These are phyloP conservation scores for Athelia sp. DNA, from an alignment of 1,284 basidiomycete genomes.

Conservation along the genomic window DNA sequence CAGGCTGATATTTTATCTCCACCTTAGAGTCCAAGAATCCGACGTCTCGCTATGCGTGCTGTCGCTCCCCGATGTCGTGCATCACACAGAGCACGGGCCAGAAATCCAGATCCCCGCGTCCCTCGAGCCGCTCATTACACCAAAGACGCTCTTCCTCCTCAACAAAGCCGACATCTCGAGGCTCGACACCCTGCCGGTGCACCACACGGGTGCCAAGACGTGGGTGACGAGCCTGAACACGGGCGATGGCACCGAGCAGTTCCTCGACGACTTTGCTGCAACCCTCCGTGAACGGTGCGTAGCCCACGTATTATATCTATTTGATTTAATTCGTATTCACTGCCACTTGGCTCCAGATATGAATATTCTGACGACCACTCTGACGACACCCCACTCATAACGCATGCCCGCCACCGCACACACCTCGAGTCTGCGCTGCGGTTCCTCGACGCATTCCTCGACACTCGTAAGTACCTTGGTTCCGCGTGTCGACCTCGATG, in stretches of 20 bases:
- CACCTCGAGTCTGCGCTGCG: conserved; percentile 64
- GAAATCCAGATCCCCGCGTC: conserved; percentile 31
- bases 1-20: too few relatives aligned
- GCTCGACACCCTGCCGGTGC: conserved; percentile 14
- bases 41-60: conserved; percentile 78
- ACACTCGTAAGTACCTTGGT: conserved; percentile 39
- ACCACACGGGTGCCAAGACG: conserved; percentile 13
- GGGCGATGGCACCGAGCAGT: conserved; percentile 47
- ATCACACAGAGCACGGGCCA: conserved; percentile 10
- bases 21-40: conserved; percentile 51
- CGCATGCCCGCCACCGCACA: conserved; percentile 72
- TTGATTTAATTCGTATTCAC: conserved; percentile 2
- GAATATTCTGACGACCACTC: conserved; percentile 24
- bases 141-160: conserved; percentile 57
- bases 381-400: conserved; percentile 61
- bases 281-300: conserved; percentile 53
- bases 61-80: conserved; percentile 50
- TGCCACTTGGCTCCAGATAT: conserved; percentile 25
- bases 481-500: too few relatives aligned
- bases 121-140: conserved; percentile 43
- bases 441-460: conserved; percentile 66
- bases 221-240: conserved; percentile 68
- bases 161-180: conserved; percentile 73
- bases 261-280: conserved; percentile 53
- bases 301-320: too few relatives aligned